These are phyloP conservation scores for Serendipita indica DNA, from an alignment of 768 basidiomycete genomes.

Conservation along the genomic window DNA sequence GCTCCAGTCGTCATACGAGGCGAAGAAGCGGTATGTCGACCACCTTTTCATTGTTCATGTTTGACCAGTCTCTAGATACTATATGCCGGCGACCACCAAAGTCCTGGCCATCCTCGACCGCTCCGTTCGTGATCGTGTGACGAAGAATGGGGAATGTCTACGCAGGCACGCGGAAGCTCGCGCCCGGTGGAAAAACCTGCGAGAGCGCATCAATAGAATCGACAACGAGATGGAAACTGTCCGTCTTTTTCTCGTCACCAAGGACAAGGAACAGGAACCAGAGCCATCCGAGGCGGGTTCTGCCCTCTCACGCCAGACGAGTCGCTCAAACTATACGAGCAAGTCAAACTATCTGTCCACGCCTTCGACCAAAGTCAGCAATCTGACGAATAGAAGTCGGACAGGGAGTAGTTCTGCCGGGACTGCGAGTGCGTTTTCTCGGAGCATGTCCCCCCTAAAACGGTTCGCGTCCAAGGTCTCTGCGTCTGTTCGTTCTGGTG, in stretches of 20 bases:
- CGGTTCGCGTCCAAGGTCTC: constrained; percentile 24
- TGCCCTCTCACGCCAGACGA: constrained; percentile 37
- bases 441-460: constrained; percentile 68
- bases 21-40: constrained; percentile 14
- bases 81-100: constrained; percentile 85
- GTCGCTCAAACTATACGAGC: constrained; percentile 28
- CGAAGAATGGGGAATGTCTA: constrained; percentile 92
- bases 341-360: constrained; percentile 7
- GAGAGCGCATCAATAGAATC: constrained; percentile 64
- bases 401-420: constrained; percentile 19
- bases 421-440: constrained; percentile 42
- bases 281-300: constrained; percentile 55
- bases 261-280: constrained; percentile 25
- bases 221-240: constrained; percentile 69
- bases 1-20: constrained; percentile 24
- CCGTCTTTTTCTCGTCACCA: constrained; percentile 38
- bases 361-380: neutral
- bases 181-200: constrained; percentile 66
- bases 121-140: constrained; percentile 82
- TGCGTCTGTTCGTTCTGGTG: neutral
- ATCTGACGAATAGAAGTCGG: neutral
- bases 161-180: constrained; percentile 81
- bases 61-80: constrained; percentile 44
- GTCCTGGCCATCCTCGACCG: constrained; percentile 89
- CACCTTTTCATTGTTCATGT: neutral